phyloP scores from a whole-genome alignment of 2,329 filamentous ascomycete species.

The Ceratocystis colombiana region DNA sequence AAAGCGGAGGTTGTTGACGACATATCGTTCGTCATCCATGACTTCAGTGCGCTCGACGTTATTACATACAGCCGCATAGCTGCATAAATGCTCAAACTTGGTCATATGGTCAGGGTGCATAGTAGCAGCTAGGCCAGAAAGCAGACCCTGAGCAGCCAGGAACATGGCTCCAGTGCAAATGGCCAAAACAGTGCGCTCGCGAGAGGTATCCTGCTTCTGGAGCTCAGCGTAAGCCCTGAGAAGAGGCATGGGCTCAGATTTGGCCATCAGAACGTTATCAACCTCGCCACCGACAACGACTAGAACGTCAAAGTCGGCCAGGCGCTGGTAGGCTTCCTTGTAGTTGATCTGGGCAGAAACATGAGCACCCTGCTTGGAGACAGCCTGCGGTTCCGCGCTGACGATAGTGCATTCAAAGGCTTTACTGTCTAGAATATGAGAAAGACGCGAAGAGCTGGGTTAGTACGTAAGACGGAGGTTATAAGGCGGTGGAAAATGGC shows the following conservation, averaged over 20 bases:
- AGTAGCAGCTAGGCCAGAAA: slow-evolving; percentile 69
- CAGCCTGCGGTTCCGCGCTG: slow-evolving; percentile 43
- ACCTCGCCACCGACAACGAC: slow-evolving; percentile 64
- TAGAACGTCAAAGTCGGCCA: slow-evolving; percentile 69
- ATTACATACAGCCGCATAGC: slow-evolving; percentile 58
- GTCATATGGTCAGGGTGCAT: slow-evolving; percentile 74
- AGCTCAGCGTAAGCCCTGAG: slow-evolving; percentile 69
- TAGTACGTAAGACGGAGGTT: background rate
- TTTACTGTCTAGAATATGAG: slow-evolving; percentile 37
- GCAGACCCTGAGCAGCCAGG: slow-evolving; percentile 64
- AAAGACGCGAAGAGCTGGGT: background rate
- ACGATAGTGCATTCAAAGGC: slow-evolving; percentile 51
- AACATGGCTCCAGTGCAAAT: slow-evolving; percentile 72
- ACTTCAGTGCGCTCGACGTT: slow-evolving; percentile 70
- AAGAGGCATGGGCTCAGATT: slow-evolving; percentile 57
- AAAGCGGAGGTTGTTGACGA: slow-evolving; percentile 85
- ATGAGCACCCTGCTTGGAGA: slow-evolving; percentile 54
- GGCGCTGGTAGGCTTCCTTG: slow-evolving; percentile 64
- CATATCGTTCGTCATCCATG: slow-evolving; percentile 69
- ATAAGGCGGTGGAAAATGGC: background rate
- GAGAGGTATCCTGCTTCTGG: slow-evolving; percentile 66
- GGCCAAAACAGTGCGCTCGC: slow-evolving; percentile 71
- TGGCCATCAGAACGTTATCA: slow-evolving; percentile 54
- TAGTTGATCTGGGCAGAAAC: slow-evolving; percentile 66
- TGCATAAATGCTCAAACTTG: slow-evolving; percentile 71